A percentile compares a stretch with the other conserved stretches of the same genome.
Conservation (phyloP, 352 stramenopile genomes). For the Phytophthora tubulina region DNA sequence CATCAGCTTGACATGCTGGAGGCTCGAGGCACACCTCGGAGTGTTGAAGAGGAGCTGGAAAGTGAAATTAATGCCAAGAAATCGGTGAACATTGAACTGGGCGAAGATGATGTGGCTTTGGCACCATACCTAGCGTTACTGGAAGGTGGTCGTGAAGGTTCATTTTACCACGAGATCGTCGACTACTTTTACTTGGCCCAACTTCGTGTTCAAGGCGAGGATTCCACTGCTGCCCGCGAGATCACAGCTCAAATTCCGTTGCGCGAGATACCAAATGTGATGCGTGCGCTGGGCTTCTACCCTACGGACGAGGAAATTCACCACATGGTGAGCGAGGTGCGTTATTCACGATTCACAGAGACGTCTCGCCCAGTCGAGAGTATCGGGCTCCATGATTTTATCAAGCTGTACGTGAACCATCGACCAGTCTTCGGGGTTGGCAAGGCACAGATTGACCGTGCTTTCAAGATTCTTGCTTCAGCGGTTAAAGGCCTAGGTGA, state of each 20-base stretch:
- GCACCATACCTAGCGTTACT: slow-evolving; percentile 88
- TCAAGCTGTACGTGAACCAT: slow-evolving; percentile 95
- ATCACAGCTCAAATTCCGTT: slow-evolving; percentile 84
- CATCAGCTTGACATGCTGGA: slow-evolving; percentile 78
- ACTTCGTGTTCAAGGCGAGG: slow-evolving; percentile 92
- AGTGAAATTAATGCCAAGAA: slow-evolving; percentile 1
- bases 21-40: slow-evolving; percentile 36
- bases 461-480: slow-evolving; percentile 67
- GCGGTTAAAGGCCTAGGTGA: slow-evolving; percentile 4
- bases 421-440: slow-evolving; percentile 89
- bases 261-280: slow-evolving; percentile 92
- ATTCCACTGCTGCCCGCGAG: slow-evolving; percentile 75
- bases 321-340: slow-evolving; percentile 90
- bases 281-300: slow-evolving; percentile 94
- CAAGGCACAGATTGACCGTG: slow-evolving; percentile 81
- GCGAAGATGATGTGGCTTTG: slow-evolving; percentile 41
- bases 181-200: slow-evolving; percentile 97
- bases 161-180: slow-evolving; percentile 93
- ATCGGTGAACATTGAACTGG: slow-evolving; percentile 12
- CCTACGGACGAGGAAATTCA: slow-evolving; percentile 92
- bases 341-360: slow-evolving; percentile 84
- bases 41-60: slow-evolving; percentile 14
- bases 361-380: slow-evolving; percentile 75
- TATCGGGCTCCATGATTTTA: slow-evolving; percentile 78
- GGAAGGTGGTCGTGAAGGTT: slow-evolving; percentile 83